phyloP scores from a whole-genome alignment of 2,329 filamentous ascomycete species.

The Furcasterigmium furcatum region DNA sequence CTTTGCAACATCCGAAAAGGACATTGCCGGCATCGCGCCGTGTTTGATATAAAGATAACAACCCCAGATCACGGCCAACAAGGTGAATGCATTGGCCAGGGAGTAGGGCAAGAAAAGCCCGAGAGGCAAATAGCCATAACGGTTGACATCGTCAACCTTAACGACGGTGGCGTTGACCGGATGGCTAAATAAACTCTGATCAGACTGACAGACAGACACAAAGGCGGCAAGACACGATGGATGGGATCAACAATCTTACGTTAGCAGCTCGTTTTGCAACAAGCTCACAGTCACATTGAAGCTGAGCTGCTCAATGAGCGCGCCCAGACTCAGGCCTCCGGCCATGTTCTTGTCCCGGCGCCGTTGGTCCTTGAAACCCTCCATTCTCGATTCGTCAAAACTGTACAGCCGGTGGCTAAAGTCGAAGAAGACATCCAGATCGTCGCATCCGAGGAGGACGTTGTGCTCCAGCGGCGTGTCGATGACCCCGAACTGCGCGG shows the following conservation, averaged over 20 bases:
- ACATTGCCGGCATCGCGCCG: background rate
- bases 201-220: too few relatives aligned
- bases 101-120: constrained; percentile 4
- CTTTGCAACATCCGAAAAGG: constrained; percentile 1
- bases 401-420: background rate
- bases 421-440: constrained; percentile 6
- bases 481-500: constrained; percentile 5
- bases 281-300: constrained; percentile 6
- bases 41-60: background rate
- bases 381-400: background rate
- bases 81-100: background rate
- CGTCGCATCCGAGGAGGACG: constrained; percentile 2
- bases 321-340: background rate
- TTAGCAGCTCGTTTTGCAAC: constrained; percentile 5
- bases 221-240: too few relatives aligned
- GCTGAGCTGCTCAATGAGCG: constrained; percentile 3
- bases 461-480: constrained; percentile 4
- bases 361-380: background rate
- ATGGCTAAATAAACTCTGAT: background rate
- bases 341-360: constrained; percentile 5
- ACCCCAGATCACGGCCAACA: background rate
- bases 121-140: constrained; percentile 1
- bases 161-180: background rate
- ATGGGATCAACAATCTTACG: background rate
- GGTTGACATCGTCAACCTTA: constrained; percentile 3